Evolutionary conservation across 352 stramenopile species (phyloP).

Genomic region (Globisporangium cystogenes): DNA sequence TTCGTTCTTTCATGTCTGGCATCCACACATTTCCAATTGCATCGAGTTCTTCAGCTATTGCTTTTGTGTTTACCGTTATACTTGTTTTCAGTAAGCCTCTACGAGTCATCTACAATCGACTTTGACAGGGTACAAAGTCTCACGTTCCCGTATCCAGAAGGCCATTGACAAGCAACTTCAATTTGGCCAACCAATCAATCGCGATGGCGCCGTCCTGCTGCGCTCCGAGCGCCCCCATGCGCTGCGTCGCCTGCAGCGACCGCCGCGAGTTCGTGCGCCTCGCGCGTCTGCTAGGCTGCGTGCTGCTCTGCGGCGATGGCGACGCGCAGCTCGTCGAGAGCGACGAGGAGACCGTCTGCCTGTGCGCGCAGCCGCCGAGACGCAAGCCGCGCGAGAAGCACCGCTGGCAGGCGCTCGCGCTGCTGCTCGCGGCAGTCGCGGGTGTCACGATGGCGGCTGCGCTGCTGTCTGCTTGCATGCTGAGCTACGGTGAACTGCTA

Average conservation of each 20-base stretch:
- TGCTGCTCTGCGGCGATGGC: not conserved
- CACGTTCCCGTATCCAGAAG: not conserved
- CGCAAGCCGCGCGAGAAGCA: constrained; percentile 2
- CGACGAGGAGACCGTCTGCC: not conserved
- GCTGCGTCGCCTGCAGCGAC: not conserved
- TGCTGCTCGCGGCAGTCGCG: not conserved
- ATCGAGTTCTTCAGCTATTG: not conserved
- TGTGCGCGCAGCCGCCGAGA: not conserved
- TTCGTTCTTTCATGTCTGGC: not conserved
- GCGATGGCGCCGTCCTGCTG: not conserved
- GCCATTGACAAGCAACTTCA: not conserved
- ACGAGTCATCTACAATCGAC: not conserved
- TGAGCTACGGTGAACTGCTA: not conserved
- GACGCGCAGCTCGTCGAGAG: not conserved
- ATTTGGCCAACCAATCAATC: not conserved
- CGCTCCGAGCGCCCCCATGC: not conserved
- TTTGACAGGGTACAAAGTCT: not conserved
- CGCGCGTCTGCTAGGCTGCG: constrained; percentile 5
- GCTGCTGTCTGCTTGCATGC: not conserved
- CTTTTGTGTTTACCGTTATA: not conserved
- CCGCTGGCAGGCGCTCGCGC: constrained; percentile 1
- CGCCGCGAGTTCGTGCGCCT: constrained; percentile 3
- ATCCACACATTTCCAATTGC: not conserved
- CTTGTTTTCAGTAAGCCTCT: no score
- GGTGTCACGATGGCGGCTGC: not conserved